Conservation (phyloP, 495 filamentous ascomycete species). For the Venustampulla echinocandica region DNA sequence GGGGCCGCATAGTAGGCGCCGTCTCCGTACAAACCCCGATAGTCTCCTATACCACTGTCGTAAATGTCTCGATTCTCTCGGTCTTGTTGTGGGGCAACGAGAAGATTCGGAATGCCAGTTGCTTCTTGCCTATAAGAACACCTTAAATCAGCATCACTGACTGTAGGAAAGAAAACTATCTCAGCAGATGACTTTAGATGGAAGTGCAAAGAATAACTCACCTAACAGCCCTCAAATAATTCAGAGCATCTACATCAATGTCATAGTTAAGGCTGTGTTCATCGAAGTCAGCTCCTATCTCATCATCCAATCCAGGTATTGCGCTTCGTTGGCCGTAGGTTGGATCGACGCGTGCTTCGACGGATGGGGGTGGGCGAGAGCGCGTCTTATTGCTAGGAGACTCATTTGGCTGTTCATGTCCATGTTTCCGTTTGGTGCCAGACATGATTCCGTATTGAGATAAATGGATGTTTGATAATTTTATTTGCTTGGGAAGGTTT, state of each 20-base stretch:
- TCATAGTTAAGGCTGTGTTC: slow-evolving; percentile 49
- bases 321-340: slow-evolving; percentile 68
- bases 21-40: slow-evolving; percentile 55
- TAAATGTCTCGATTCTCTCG: slow-evolving; percentile 34
- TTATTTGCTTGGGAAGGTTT: too few species aligned
- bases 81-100: slow-evolving; percentile 24
- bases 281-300: slow-evolving; percentile 37
- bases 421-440: slow-evolving; percentile 16
- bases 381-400: slow-evolving; percentile 15
- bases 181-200: slow-evolving; percentile 24
- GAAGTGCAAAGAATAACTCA: slow-evolving; percentile 29
- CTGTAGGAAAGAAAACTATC: slow-evolving; percentile 15
- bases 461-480: too few species aligned
- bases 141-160: slow-evolving; percentile 19
- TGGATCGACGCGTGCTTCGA: slow-evolving; percentile 35
- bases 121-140: slow-evolving; percentile 29
- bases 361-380: slow-evolving; percentile 7
- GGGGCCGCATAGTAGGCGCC: slow-evolving; percentile 60
- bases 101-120: slow-evolving; percentile 29
- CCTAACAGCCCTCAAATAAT: slow-evolving; percentile 75
- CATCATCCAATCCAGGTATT: slow-evolving; percentile 64
- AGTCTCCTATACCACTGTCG: slow-evolving; percentile 35
- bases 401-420: background rate
- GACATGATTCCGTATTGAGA: slow-evolving; percentile 12
- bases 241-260: slow-evolving; percentile 53